Percentiles rank a stretch among this genome's conserved stretches.
phyloP scores from a whole-genome alignment of 2,329 filamentous ascomycete species.

The Ustilaginoidea virens region DNA sequence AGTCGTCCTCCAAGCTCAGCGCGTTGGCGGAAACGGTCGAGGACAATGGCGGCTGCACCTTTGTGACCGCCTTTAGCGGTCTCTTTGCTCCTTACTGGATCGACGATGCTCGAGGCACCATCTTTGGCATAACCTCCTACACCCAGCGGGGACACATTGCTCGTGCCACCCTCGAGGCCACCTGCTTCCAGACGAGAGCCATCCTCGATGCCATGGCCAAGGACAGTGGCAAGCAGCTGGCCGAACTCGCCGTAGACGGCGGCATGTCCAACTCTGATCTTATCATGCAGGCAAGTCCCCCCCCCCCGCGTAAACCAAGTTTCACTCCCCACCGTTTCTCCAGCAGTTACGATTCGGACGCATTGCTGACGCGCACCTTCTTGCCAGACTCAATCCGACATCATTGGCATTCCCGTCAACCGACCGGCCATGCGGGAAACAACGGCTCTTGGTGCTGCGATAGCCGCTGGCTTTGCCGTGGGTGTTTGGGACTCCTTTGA shows the following conservation, averaged over 20 bases:
- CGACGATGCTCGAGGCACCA: slow-evolving; percentile 66
- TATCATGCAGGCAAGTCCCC: slow-evolving; percentile 52
- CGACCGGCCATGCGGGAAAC: slow-evolving; percentile 73
- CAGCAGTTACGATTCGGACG: too few relatives aligned
- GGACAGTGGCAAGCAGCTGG: slow-evolving; percentile 58
- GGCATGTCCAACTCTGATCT: slow-evolving; percentile 71
- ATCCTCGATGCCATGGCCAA: slow-evolving; percentile 71
- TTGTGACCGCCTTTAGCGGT: slow-evolving; percentile 70
- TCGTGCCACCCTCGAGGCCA: slow-evolving; percentile 64
- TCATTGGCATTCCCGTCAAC: slow-evolving; percentile 65
- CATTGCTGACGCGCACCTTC: too few relatives aligned
- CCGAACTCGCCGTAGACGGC: slow-evolving; percentile 66
- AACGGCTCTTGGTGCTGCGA: slow-evolving; percentile 66
- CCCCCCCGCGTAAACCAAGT: too few relatives aligned
- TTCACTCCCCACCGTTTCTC: too few relatives aligned
- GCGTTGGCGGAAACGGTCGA: slow-evolving; percentile 31
- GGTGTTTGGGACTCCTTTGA: slow-evolving; percentile 60
- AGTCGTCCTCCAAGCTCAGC: slow-evolving; percentile 28
- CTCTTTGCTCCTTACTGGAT: slow-evolving; percentile 78
- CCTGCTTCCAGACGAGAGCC: slow-evolving; percentile 71
- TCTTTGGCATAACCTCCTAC: slow-evolving; percentile 64
- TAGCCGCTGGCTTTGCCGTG: slow-evolving; percentile 66
- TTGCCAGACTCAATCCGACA: slow-evolving; percentile 56
- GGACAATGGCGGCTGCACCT: slow-evolving; percentile 61
- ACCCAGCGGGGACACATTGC: slow-evolving; percentile 66